phyloP scores from a whole-genome alignment of 78 protist species.

The slime mould (Dictyostelium discoideum) region dicty_2.7 NC_007091.3:4060001-4060500 shows the following conservation, averaged over 20 bases:
- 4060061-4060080: slow-evolving; percentile 24
- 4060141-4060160: background rate
- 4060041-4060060: slow-evolving; percentile 71
- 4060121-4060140: background rate
- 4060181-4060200: background rate
- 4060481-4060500: slow-evolving; percentile 67
- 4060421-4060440: slow-evolving; percentile 47
- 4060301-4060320: slow-evolving; percentile 21
- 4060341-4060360: slow-evolving; percentile 75
- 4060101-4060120: slow-evolving; percentile 15
- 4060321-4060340: slow-evolving; percentile 36
- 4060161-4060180: background rate
- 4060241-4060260: background rate
- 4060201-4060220: too few relatives aligned
- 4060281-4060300: background rate
- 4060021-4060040: slow-evolving; percentile 35
- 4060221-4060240: too few relatives aligned
- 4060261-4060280: background rate
- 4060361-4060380: slow-evolving; percentile 79
- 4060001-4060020: slow-evolving; percentile 73
- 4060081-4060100: slow-evolving; percentile 58
- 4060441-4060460: slow-evolving; percentile 78
- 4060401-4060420: slow-evolving; percentile 7
- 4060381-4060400: slow-evolving; percentile 36
- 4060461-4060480: slow-evolving; percentile 71